A percentile compares a stretch with the other conserved stretches of the same genome.
Conservation (phyloP, 176 grass and related monocot genomes). For the Aegilops sharonensis region DNA sequence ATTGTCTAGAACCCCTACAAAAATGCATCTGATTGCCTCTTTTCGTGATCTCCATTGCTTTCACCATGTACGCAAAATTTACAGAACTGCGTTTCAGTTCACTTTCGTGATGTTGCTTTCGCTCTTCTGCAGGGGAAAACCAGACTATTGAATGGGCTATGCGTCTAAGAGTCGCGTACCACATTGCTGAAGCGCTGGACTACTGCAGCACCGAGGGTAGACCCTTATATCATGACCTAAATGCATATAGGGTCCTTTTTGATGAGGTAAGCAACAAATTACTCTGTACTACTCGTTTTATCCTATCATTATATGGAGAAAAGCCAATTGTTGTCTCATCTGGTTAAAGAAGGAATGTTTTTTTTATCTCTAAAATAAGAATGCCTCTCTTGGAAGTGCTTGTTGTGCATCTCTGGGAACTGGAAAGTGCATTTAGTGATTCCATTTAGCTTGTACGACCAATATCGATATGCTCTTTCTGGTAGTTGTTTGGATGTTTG, state of each 20-base stretch:
- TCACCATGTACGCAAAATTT: neutral
- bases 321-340: constrained; percentile 2
- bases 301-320: neutral
- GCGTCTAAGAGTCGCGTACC: constrained; percentile 87
- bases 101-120: neutral
- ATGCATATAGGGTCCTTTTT: constrained; percentile 95
- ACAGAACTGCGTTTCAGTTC: neutral
- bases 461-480: neutral
- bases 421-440: neutral
- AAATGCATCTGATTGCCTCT: neutral
- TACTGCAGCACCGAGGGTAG: constrained; percentile 71
- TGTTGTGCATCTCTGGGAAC: constrained; percentile 1
- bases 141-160: constrained; percentile 99
- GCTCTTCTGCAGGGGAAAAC: constrained; percentile 80
- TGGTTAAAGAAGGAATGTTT: neutral
- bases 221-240: constrained; percentile 91
- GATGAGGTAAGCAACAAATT: constrained; percentile 53
- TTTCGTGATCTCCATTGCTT: neutral
- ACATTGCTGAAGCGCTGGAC: constrained; percentile 89
- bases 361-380: neutral
- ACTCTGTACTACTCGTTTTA: constrained; percentile 2
- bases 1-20: neutral
- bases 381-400: neutral
- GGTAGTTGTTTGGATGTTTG: constrained; percentile 10
- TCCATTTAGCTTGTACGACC: neutral